A percentile compares a stretch with the other conserved stretches of the same genome.
phyloP scores from a whole-genome alignment of 2,329 filamentous ascomycete genomes.

The Neonectria faginata region DNA sequence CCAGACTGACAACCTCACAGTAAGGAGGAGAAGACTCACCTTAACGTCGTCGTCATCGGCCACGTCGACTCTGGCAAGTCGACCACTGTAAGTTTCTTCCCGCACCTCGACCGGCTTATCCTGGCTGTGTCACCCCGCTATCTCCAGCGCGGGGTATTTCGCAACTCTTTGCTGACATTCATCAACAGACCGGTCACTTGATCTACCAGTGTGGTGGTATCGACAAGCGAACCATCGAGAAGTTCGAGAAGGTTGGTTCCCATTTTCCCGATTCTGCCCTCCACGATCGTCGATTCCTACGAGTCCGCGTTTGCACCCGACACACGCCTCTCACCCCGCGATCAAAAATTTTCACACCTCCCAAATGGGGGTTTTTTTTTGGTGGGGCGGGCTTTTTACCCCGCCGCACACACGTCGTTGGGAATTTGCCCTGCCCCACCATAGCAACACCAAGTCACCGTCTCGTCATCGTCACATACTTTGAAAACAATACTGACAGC shows the following conservation, averaged over 20 bases:
- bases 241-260: conserved; percentile 97
- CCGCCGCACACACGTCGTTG: conserved; percentile 35
- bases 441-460: conserved; percentile 25
- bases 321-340: conserved; percentile 17
- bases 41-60: conserved; percentile 99
- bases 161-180: conserved; percentile 43
- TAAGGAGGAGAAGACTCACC: conserved; percentile 96
- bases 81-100: conserved; percentile 80
- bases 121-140: conserved; percentile 31
- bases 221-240: conserved; percentile 99
- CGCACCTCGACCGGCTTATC: conserved; percentile 30
- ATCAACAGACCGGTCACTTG: conserved; percentile 78
- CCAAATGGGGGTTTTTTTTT: conserved; percentile 30
- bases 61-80: conserved; percentile 99
- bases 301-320: conserved; percentile 31
- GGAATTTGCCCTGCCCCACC: conserved; percentile 22
- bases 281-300: conserved; percentile 27
- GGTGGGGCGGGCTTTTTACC: conserved; percentile 35
- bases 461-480: conserved; percentile 25
- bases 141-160: conserved; percentile 23
- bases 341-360: conserved; percentile 34
- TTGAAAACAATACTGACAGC: conserved; percentile 33
- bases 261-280: conserved; percentile 36
- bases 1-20: conserved; percentile 49
- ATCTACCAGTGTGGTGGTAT: conserved; percentile 99